Evolutionary conservation across 1,284 basidiomycete genomes (phyloP).

Genomic region (Austropuccinia psidii): DNA sequence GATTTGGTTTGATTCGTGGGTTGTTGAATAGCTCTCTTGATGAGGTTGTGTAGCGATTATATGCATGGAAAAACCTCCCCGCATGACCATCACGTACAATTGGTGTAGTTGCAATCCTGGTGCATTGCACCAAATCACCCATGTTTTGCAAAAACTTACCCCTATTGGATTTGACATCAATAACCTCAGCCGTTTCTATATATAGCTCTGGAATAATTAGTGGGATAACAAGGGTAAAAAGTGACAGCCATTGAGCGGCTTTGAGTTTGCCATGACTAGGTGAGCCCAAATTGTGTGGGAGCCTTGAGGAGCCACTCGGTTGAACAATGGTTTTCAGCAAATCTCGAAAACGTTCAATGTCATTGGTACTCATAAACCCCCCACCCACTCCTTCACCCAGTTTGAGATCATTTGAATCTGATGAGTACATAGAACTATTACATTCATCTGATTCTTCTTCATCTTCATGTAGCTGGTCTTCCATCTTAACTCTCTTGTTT

Average conservation of each 20-base stretch:
- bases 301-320: neutral
- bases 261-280: neutral
- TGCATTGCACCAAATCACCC: neutral
- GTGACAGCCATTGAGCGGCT: neutral
- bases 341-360: neutral
- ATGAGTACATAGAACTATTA: neutral
- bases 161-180: neutral
- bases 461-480: neutral
- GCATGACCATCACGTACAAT: neutral
- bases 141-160: neutral
- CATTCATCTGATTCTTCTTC: neutral
- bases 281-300: neutral
- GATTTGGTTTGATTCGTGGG: neutral
- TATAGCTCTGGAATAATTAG: neutral
- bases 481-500: no score
- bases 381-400: neutral
- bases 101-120: neutral
- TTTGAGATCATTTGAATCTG: neutral
- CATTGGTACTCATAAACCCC: neutral
- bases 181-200: neutral
- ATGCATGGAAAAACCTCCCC: neutral
- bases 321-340: neutral
- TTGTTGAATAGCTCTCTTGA: neutral
- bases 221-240: constrained; percentile 17
- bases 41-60: neutral